Percentiles rank a stretch among this genome's conserved stretches.
phyloP scores from a whole-genome alignment of 345 rosid genomes.

The Isatis tinctoria region DNA sequence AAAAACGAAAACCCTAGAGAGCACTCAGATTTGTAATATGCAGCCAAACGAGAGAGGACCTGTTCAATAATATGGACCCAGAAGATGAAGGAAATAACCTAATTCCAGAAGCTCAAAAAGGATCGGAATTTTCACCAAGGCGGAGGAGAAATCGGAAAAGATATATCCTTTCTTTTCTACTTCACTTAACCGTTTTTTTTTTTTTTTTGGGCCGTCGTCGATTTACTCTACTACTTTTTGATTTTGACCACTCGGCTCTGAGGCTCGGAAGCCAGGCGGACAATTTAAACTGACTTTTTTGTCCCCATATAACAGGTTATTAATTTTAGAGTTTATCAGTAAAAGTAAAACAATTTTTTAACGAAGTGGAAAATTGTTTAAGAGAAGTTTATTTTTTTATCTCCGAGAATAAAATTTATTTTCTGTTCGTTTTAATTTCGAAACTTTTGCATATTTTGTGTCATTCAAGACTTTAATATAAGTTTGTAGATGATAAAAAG shows the following conservation, averaged over 20 bases:
- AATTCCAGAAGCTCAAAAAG: neutral
- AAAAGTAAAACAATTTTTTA: neutral
- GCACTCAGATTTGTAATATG: neutral
- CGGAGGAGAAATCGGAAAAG: neutral
- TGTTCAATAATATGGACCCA: neutral
- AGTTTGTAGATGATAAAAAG: no score
- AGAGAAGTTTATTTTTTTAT: no score
- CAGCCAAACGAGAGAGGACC: neutral
- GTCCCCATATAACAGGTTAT: neutral
- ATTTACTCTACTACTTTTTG: neutral
- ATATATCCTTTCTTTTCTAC: neutral
- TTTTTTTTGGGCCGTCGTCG: neutral
- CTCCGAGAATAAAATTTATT: no score
- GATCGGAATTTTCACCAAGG: neutral
- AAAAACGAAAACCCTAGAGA: constrained; percentile 13
- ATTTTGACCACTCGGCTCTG: neutral
- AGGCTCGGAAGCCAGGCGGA: neutral
- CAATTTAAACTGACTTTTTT: neutral
- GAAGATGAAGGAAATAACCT: neutral
- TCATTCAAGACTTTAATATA: no score
- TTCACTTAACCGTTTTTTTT: neutral
- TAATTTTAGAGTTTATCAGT: neutral
- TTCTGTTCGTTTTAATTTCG: no score
- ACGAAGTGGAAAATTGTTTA: no score
- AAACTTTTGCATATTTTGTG: no score